A percentile compares a stretch with the other conserved stretches of the same genome.
Conservation (phyloP, 1,139 yeast species). For the Geotrichum macrosporum region DNA sequence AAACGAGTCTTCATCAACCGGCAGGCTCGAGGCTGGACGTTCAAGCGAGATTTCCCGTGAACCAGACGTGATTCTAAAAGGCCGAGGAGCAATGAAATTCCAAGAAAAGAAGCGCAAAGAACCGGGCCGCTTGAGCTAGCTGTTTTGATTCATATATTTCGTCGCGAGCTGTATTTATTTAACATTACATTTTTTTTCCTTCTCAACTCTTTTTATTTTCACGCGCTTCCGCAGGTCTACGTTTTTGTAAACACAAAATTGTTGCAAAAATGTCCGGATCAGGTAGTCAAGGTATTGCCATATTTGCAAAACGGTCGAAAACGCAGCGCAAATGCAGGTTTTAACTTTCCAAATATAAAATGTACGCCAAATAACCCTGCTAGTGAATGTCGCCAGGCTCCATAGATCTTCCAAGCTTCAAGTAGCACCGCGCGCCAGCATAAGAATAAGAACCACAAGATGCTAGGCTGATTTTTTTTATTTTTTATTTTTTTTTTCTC, state of each 20-base stretch:
- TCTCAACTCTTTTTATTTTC: not conserved
- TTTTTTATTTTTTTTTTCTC: too few relatives aligned
- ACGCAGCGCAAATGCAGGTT: too few relatives aligned
- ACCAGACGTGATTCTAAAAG: slow-evolving; percentile 28
- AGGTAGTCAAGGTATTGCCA: slow-evolving; percentile 4
- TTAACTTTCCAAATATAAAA: too few relatives aligned
- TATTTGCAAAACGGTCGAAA: too few relatives aligned
- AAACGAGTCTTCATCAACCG: not conserved
- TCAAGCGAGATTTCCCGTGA: not conserved
- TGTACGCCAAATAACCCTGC: too few relatives aligned
- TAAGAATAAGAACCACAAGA: too few relatives aligned
- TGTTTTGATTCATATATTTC: too few relatives aligned
- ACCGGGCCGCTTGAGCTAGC: slow-evolving; percentile 1
- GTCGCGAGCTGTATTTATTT: not conserved
- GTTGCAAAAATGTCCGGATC: not conserved
- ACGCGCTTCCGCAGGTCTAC: not conserved
- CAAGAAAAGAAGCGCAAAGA: slow-evolving; percentile 24
- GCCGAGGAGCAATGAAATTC: slow-evolving; percentile 34
- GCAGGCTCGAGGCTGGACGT: slow-evolving; percentile 4
- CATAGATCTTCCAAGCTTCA: too few relatives aligned
- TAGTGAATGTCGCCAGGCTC: too few relatives aligned
- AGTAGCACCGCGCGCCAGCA: too few relatives aligned
- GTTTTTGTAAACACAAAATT: not conserved
- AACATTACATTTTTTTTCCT: not conserved
- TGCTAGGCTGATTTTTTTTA: not conserved